A percentile compares a stretch with the other conserved stretches of the same genome.
phyloP scores from a whole-genome alignment of 805 yeast genomes.

The Myxozyma monticola region DNA sequence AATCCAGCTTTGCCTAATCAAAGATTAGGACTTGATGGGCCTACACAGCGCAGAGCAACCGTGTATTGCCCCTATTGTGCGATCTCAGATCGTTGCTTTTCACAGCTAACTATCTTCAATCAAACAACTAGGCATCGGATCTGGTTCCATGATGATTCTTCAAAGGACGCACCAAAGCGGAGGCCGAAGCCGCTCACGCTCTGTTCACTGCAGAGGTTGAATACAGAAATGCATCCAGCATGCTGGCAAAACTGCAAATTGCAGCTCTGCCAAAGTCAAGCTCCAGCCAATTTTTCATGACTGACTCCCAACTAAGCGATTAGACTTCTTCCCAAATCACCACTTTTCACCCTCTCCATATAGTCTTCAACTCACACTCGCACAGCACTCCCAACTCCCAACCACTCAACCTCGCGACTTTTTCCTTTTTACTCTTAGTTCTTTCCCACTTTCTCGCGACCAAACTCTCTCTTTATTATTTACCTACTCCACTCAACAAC shows the following conservation, averaged over 20 bases:
- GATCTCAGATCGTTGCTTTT: not conserved
- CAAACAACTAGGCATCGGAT: not conserved
- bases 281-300: slow-evolving; percentile 3
- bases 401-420: not conserved
- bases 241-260: not conserved
- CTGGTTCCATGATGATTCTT: not conserved
- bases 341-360: too few species aligned
- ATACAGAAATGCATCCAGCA: too few species aligned
- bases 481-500: not conserved
- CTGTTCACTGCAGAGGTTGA: too few species aligned
- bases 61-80: not conserved
- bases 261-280: slow-evolving; percentile 4
- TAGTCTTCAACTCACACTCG: not conserved
- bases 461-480: not conserved
- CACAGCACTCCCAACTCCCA: not conserved
- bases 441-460: not conserved
- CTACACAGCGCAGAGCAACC: not conserved
- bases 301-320: too few species aligned
- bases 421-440: not conserved
- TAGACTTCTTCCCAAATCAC: too few species aligned
- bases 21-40: not conserved
- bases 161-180: not conserved
- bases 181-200: too few species aligned
- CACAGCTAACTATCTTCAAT: slow-evolving; percentile 1
- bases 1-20: slow-evolving; percentile 33